Evolutionary conservation across 495 filamentous ascomycete species (phyloP).

Genomic region (Aspergillus incahuasiensis): DNA sequence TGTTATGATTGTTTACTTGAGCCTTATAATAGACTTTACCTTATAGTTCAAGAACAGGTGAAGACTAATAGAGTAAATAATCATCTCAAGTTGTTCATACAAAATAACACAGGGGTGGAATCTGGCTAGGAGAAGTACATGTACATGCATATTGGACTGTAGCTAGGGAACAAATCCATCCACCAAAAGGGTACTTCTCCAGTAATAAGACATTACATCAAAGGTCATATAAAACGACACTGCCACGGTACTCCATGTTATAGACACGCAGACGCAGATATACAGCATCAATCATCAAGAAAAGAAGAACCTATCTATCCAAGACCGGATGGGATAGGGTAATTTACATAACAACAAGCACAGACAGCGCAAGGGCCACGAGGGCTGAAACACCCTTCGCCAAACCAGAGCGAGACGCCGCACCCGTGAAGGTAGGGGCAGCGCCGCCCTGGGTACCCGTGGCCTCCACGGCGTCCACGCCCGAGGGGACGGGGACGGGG

Average conservation of each 20-base stretch:
- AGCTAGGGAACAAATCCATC: not conserved
- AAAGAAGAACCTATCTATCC: not conserved
- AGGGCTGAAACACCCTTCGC: slow-evolving; percentile 6
- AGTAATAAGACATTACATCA: not conserved
- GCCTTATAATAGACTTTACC: too few relatives aligned
- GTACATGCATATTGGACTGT: not conserved
- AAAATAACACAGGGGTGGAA: not conserved
- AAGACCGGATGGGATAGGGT: not conserved
- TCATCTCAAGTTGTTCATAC: not conserved
- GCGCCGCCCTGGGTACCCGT: slow-evolving; percentile 20
- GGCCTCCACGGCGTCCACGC: slow-evolving; percentile 1
- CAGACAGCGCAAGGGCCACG: slow-evolving; percentile 6
- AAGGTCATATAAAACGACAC: not conserved
- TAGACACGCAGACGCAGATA: not conserved
- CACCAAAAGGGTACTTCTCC: not conserved
- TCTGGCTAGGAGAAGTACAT: not conserved
- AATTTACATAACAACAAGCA: slow-evolving; percentile 16
- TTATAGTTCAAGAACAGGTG: too few relatives aligned
- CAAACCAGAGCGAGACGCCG: slow-evolving; percentile 15
- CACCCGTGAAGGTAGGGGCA: slow-evolving; percentile 25
- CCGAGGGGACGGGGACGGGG: not conserved
- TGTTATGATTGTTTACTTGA: too few relatives aligned
- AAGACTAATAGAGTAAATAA: too few relatives aligned
- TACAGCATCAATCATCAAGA: not conserved
- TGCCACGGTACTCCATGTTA: not conserved